Evolutionary conservation across 2,329 filamentous ascomycete genomes (phyloP), one percentile per base, ranked within the genome.

Genomic region (Lachnellula arida): DNA sequence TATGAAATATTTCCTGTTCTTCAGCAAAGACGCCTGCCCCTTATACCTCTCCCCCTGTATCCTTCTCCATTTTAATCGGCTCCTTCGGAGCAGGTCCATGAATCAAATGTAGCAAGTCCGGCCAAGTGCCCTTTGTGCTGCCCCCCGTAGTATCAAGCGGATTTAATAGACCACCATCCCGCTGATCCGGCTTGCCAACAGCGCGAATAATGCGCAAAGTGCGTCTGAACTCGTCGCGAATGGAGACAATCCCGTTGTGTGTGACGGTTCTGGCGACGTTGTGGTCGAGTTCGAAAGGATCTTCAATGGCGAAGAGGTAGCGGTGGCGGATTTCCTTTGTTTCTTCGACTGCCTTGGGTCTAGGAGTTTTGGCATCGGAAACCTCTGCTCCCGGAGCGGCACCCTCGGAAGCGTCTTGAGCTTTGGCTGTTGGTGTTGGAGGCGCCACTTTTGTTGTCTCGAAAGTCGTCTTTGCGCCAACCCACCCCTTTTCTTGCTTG

Each of bases 211-310:
- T 87, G 37, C 81, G 77, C 82, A 88, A 89, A 2, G 89, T 90
- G 19, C 91, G 81, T 17, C 89, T 81, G 67, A 96, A 94, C 72
- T 96, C 91, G 64, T 94, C 87, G 42, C 89, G 79, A 57, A 96
- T 94, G 0, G 86, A 81, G 1, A 89, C 86, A 60, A 96, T 89
- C 2, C 91, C 90, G 58, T 85, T 82, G 66, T 93, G 88, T 6
- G 87, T 91, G 1, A 96, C 91, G 0, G 91, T 96, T 49, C 90
- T 79, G 3, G 89, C 92, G 35, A 96, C 88, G 64, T 96, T 97
- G 72, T 96, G 91, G 42, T 91, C 86, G 2, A 85, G 73, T 74
- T 96, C 91, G 66, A 96, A 96, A 0, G 92, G 92, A 69, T 96
- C 92, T 69, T 96, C 92, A 58, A 97, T 92, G 34, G 90, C 89